A percentile compares a stretch with the other conserved stretches of the same genome.
Evolutionary conservation across 495 filamentous ascomycete species (phyloP).

Genomic region (Podospora pseudocomata): DNA sequence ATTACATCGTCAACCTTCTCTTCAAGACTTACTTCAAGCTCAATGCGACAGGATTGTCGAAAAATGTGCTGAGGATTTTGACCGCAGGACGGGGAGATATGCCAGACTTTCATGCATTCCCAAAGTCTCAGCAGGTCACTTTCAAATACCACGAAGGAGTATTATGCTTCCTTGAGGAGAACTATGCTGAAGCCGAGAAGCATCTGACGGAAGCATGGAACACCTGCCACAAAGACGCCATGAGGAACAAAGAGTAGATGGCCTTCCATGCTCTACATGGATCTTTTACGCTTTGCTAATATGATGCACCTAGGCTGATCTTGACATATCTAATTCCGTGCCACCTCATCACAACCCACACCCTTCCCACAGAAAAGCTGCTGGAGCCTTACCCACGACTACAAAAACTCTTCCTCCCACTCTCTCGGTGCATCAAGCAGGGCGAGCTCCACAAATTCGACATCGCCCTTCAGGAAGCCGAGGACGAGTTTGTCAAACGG

Average conservation of each 20-base stretch:
- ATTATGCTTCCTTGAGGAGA: constrained; percentile 84
- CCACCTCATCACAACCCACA: constrained; percentile 81
- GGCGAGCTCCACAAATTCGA: constrained; percentile 86
- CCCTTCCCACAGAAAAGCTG: constrained; percentile 66
- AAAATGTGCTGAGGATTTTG: constrained; percentile 81
- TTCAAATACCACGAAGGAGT: constrained; percentile 95
- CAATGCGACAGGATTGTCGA: constrained; percentile 80
- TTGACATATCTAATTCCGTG: constrained; percentile 95
- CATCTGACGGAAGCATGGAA: constrained; percentile 73
- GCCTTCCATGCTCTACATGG: background rate
- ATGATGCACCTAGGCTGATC: constrained; percentile 58
- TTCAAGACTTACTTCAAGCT: constrained; percentile 99
- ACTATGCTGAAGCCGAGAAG: constrained; percentile 80
- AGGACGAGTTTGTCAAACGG: constrained; percentile 87
- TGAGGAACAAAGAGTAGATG: constrained; percentile 73
- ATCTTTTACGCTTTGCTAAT: constrained; percentile 14
- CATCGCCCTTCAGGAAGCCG: constrained; percentile 69
- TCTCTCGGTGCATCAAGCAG: constrained; percentile 70
- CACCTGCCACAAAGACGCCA: constrained; percentile 66
- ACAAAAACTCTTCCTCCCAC: constrained; percentile 69
- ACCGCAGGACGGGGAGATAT: constrained; percentile 73
- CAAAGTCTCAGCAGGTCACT: constrained; percentile 87
- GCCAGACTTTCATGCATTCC: constrained; percentile 68
- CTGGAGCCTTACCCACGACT: constrained; percentile 75
- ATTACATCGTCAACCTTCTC: constrained; percentile 84